These are phyloP conservation scores for Tetrahymena borealis DNA, from an alignment of 73 alveolate species.

Conservation along the genomic window DNA sequence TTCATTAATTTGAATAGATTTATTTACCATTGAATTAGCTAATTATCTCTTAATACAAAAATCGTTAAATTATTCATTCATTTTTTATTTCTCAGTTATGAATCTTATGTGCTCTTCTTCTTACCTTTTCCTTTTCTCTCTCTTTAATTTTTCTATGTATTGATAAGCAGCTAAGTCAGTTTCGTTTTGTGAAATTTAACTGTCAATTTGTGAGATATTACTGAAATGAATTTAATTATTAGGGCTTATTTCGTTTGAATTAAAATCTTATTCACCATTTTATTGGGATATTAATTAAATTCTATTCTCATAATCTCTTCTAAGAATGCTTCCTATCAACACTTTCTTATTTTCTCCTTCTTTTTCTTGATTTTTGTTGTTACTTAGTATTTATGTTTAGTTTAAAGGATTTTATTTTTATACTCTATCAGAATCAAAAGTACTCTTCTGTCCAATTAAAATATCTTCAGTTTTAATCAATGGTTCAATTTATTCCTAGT, in stretches of 20 bases:
- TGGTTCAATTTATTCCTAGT: background rate
- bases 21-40: background rate
- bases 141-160: background rate
- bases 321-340: background rate
- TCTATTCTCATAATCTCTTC: background rate
- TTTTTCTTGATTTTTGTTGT: background rate
- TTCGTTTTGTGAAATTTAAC: background rate
- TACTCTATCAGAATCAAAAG: too few relatives aligned
- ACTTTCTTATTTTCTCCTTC: background rate
- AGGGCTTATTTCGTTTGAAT: background rate
- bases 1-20: background rate
- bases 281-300: background rate
- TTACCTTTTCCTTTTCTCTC: background rate
- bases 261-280: background rate
- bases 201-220: background rate
- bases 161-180: background rate
- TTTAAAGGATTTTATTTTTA: background rate
- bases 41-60: background rate
- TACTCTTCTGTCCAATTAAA: background rate
- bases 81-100: background rate
- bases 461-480: background rate
- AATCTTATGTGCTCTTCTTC: background rate
- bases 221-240: background rate
- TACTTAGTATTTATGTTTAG: background rate
- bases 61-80: background rate